These are phyloP conservation scores for Lojkania enalia DNA, from an alignment of 2,329 filamentous ascomycete genomes.

Conservation along the genomic window DNA sequence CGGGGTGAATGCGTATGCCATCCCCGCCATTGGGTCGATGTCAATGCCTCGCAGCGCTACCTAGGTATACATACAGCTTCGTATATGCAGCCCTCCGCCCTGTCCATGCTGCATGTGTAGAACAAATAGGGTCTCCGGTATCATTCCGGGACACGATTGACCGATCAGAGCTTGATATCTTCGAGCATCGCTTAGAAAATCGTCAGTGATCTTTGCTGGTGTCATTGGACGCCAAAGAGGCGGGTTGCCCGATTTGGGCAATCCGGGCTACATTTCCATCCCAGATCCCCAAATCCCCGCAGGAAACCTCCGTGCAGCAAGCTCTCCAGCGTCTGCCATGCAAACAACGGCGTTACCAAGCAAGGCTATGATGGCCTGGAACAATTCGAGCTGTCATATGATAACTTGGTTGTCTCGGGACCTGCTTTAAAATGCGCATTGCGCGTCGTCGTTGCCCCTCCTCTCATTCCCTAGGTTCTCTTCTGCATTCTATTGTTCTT, in stretches of 20 bases:
- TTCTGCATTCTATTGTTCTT: neutral
- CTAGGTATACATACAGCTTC: too few species aligned
- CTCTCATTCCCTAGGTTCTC: neutral
- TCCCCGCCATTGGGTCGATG: neutral
- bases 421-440: conserved; percentile 1
- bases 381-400: conserved; percentile 4
- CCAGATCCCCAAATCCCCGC: too few species aligned
- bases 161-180: too few species aligned
- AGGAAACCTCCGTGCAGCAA: conserved; percentile 1
- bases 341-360: conserved; percentile 9
- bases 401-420: neutral
- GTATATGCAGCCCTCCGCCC: too few species aligned
- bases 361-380: conserved; percentile 3
- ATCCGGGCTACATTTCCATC: conserved; percentile 9
- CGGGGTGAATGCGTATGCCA: neutral
- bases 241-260: conserved; percentile 13
- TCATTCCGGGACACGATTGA: too few species aligned
- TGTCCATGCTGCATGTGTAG: too few species aligned
- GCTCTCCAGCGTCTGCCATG: conserved; percentile 7
- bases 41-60: too few species aligned
- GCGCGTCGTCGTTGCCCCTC: neutral
- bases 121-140: too few species aligned
- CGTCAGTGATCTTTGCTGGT: neutral
- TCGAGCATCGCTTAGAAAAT: neutral
- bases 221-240: neutral